A percentile compares a stretch with the other conserved stretches of the same genome.
These are phyloP conservation scores for California macrophylla DNA, from an alignment of 441 rosid genomes.

Conservation along the genomic window DNA sequence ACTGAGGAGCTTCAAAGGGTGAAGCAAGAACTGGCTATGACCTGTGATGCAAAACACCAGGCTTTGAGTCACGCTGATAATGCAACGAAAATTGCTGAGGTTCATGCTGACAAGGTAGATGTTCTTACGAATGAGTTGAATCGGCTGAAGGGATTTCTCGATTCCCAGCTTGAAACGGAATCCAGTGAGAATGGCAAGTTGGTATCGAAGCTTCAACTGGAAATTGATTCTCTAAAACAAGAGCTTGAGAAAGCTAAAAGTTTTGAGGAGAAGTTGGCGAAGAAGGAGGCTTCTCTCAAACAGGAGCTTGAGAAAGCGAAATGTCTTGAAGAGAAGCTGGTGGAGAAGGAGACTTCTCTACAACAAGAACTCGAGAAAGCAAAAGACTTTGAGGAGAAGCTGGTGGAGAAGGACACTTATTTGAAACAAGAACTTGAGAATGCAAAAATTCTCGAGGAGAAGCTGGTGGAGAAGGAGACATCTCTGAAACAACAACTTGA, in stretches of 20 bases:
- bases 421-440: background rate
- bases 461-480: background rate
- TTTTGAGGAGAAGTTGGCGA: slow-evolving; percentile 40
- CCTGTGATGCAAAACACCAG: slow-evolving; percentile 64
- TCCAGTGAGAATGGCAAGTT: slow-evolving; percentile 38
- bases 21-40: slow-evolving; percentile 65
- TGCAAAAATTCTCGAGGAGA: background rate
- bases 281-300: slow-evolving; percentile 35
- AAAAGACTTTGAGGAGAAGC: background rate
- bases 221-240: slow-evolving; percentile 40
- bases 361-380: background rate
- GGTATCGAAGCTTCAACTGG: slow-evolving; percentile 42
- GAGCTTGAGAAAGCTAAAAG: slow-evolving; percentile 45
- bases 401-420: background rate
- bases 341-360: background rate
- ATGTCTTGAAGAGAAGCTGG: background rate
- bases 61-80: slow-evolving; percentile 74
- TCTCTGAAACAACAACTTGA: background rate
- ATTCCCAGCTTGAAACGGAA: slow-evolving; percentile 51
- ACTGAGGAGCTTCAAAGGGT: slow-evolving; percentile 57
- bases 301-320: background rate
- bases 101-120: slow-evolving; percentile 66
- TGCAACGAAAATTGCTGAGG: slow-evolving; percentile 78
- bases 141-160: slow-evolving; percentile 49
- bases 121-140: slow-evolving; percentile 56